Percentiles rank a stretch among this genome's conserved stretches.
phyloP scores from a whole-genome alignment of 1,284 basidiomycete genomes.

The Neotropicomus parvogracilis region DNA sequence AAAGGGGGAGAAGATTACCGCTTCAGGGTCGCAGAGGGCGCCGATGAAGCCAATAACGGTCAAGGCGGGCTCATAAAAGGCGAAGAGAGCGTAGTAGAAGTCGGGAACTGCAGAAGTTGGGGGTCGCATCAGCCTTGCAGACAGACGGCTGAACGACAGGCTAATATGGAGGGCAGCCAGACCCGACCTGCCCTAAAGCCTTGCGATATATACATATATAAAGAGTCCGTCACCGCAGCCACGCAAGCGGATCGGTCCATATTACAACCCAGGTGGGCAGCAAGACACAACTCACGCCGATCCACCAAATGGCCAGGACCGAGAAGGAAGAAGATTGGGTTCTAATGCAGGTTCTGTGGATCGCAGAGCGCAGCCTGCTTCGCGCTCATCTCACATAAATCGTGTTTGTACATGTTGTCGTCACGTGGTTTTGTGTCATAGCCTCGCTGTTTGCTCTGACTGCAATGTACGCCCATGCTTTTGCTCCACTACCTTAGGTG shows the following conservation, averaged over 20 bases:
- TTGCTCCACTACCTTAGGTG: constrained; percentile 52
- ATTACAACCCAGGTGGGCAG: constrained; percentile 62
- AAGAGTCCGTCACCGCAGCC: too few species aligned
- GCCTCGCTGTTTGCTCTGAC: too few species aligned
- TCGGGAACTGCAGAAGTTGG: constrained; percentile 61
- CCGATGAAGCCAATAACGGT: constrained; percentile 64
- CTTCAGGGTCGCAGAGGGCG: constrained; percentile 61
- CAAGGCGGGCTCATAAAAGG: constrained; percentile 66
- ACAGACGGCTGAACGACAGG: constrained; percentile 2
- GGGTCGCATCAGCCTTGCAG: constrained; percentile 33
- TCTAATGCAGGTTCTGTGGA: constrained; percentile 61
- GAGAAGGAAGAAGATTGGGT: constrained; percentile 57
- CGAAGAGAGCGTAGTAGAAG: constrained; percentile 70
- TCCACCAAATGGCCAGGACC: constrained; percentile 74
- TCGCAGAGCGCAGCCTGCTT: constrained; percentile 28
- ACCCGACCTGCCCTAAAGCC: constrained; percentile 41
- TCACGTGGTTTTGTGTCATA: too few species aligned
- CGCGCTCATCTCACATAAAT: constrained; percentile 32
- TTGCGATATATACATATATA: too few species aligned
- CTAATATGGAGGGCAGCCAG: neutral
- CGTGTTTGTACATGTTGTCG: too few species aligned
- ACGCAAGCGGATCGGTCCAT: constrained; percentile 37
- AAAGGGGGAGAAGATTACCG: constrained; percentile 37
- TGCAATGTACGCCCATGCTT: constrained; percentile 8
- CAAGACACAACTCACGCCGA: constrained; percentile 37